A percentile compares a stretch with the other conserved stretches of the same genome.
Evolutionary conservation across 306 rosid species (phyloP).

Genomic region (Casuarina glauca): DNA sequence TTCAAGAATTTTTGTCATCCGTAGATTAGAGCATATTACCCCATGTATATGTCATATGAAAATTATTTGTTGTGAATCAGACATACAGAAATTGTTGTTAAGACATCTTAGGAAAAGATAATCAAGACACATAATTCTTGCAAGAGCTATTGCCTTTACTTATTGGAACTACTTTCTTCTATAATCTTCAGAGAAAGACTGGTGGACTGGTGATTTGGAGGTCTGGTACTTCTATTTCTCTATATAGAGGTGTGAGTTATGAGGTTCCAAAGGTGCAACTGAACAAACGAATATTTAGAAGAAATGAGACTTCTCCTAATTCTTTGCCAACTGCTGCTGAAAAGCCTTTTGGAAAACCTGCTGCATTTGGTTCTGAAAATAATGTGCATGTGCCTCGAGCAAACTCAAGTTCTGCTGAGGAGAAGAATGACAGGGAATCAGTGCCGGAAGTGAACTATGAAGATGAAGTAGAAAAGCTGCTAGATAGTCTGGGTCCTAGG

Average conservation of each 20-base stretch:
- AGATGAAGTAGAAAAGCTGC: constrained; percentile 71
- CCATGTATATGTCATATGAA: no score
- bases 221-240: constrained; percentile 90
- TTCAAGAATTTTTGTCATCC: background rate
- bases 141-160: background rate
- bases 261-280: constrained; percentile 62
- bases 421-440: constrained; percentile 34
- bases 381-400: constrained; percentile 29
- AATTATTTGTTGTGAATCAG: no score
- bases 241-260: constrained; percentile 94
- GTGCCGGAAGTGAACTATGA: constrained; percentile 63
- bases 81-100: no score
- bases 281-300: constrained; percentile 53
- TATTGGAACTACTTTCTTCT: constrained; percentile 21
- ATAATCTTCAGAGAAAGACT: constrained; percentile 76
- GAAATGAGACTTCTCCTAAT: constrained; percentile 35
- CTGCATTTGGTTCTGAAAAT: constrained; percentile 36
- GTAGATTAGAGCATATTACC: background rate
- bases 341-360: constrained; percentile 29
- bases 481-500: constrained; percentile 84
- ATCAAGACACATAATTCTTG: no score
- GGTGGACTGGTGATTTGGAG: constrained; percentile 98
- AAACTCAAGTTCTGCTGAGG: constrained; percentile 37
- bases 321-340: constrained; percentile 38
- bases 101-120: no score